Conservation (phyloP, 805 yeast genomes). For the Candida golubevii region DNA sequence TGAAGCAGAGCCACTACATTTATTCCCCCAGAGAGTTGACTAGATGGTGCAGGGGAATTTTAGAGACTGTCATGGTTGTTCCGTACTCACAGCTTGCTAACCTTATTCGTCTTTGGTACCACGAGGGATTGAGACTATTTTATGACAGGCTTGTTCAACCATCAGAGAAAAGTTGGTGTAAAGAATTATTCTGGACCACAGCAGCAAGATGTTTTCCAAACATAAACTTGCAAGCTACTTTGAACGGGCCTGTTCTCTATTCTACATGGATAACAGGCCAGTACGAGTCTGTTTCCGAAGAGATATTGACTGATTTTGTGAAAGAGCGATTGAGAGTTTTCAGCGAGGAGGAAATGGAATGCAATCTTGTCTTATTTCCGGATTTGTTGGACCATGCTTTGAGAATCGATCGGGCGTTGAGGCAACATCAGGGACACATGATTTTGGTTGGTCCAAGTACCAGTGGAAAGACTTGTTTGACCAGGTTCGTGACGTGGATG, state of each 20-base stretch:
- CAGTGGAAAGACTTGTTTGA: constrained; percentile 73
- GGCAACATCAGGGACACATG: constrained; percentile 87
- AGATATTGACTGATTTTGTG: constrained; percentile 51
- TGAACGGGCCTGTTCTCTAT: constrained; percentile 54
- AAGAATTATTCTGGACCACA: constrained; percentile 25
- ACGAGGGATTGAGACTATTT: constrained; percentile 77
- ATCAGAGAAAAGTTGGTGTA: constrained; percentile 49
- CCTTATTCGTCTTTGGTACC: constrained; percentile 66
- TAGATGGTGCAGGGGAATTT: constrained; percentile 78
- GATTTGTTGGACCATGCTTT: constrained; percentile 71
- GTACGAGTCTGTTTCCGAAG: constrained; percentile 52
- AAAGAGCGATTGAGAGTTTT: constrained; percentile 62
- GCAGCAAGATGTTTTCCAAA: constrained; percentile 45
- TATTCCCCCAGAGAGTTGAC: constrained; percentile 91
- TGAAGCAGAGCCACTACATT: constrained; percentile 54
- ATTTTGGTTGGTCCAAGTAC: constrained; percentile 80
- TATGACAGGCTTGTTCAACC: constrained; percentile 59
- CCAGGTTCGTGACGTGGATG: constrained; percentile 88
- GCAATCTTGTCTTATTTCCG: constrained; percentile 57
- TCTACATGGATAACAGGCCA: constrained; percentile 70
- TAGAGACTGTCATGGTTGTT: constrained; percentile 41
- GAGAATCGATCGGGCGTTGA: constrained; percentile 74
- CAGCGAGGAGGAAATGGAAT: constrained; percentile 72
- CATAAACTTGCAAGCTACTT: constrained; percentile 29
- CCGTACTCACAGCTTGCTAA: constrained; percentile 31